A percentile compares a stretch with the other conserved stretches of the same genome.
Conservation (phyloP, 2,329 filamentous ascomycete species). For the Parastagonospora nodorum region DNA sequence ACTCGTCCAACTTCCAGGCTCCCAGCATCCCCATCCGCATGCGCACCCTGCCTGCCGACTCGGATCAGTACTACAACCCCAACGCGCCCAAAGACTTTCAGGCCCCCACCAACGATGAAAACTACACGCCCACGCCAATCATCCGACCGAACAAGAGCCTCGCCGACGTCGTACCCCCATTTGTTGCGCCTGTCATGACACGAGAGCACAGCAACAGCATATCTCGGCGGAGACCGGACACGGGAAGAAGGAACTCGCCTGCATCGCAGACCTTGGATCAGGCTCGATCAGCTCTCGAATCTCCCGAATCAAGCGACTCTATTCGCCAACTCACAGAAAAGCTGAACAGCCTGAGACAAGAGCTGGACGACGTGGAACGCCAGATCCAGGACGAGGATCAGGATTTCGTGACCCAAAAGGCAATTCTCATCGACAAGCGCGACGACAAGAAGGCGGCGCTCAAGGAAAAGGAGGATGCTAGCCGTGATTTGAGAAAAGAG, state of each 20-base stretch:
- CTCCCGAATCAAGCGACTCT: conserved; percentile 45
- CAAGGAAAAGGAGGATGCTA: conserved; percentile 90
- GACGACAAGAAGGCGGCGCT: conserved; percentile 77
- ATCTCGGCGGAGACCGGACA: conserved; percentile 66
- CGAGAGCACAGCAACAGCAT: conserved; percentile 68
- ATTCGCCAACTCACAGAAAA: conserved; percentile 80
- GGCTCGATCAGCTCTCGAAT: conserved; percentile 42
- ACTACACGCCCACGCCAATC: conserved; percentile 57
- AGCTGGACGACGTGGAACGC: conserved; percentile 78
- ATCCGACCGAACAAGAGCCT: conserved; percentile 58
- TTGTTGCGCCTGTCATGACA: conserved; percentile 63
- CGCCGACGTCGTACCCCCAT: conserved; percentile 66
- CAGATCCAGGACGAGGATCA: conserved; percentile 68
- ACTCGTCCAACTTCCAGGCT: conserved; percentile 88
- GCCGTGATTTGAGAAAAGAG: conserved; percentile 79
- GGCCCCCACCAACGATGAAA: conserved; percentile 45
- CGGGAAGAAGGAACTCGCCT: conserved; percentile 77
- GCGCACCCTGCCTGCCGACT: conserved; percentile 63
- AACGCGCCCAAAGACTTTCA: conserved; percentile 56
- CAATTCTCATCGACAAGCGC: conserved; percentile 71
- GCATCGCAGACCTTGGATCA: conserved; percentile 58
- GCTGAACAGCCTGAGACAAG: conserved; percentile 78
- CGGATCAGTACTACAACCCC: conserved; percentile 54
- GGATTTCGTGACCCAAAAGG: conserved; percentile 53
- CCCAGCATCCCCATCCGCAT: conserved; percentile 85